A percentile compares a stretch with the other conserved stretches of the same genome.
Conservation (phyloP, 2,329 filamentous ascomycete species). For the Mycogone perniciosa region DNA sequence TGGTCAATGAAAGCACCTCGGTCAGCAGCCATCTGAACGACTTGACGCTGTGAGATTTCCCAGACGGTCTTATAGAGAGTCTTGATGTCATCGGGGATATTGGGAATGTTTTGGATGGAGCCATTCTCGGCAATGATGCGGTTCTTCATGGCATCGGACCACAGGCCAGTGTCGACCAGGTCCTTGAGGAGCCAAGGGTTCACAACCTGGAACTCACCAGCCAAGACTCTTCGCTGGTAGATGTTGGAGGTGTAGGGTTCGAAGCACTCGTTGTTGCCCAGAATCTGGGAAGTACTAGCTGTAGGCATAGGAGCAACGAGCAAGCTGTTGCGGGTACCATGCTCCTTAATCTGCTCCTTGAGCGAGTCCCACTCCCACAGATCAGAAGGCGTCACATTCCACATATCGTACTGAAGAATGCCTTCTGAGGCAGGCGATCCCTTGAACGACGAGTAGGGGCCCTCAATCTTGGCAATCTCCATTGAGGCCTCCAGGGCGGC, state of each 20-base stretch:
- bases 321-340: conserved; percentile 92
- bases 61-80: conserved; percentile 98
- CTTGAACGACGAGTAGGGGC: conserved; percentile 83
- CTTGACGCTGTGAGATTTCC: conserved; percentile 94
- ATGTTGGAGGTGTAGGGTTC: conserved; percentile 99
- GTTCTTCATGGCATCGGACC: conserved; percentile 99
- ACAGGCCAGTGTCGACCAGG: conserved; percentile 92
- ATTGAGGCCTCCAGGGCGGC: conserved; percentile 84
- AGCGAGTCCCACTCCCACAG: conserved; percentile 94
- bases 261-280: conserved; percentile 99
- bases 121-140: conserved; percentile 96
- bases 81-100: conserved; percentile 94
- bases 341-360: conserved; percentile 84
- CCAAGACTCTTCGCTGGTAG: conserved; percentile 95
- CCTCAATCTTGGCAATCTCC: conserved; percentile 75
- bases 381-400: conserved; percentile 86
- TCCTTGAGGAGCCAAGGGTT: conserved; percentile 99
- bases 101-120: conserved; percentile 93
- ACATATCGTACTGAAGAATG: conserved; percentile 98
- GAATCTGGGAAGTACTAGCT: conserved; percentile 92
- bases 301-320: conserved; percentile 97
- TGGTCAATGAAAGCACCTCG: conserved; percentile 98
- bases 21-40: conserved; percentile 97
- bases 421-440: conserved; percentile 93
- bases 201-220: conserved; percentile 98